Base-by-base conservation (phyloP, 73 alveolate genomes). In the Durusdinium trenchii region DNA sequence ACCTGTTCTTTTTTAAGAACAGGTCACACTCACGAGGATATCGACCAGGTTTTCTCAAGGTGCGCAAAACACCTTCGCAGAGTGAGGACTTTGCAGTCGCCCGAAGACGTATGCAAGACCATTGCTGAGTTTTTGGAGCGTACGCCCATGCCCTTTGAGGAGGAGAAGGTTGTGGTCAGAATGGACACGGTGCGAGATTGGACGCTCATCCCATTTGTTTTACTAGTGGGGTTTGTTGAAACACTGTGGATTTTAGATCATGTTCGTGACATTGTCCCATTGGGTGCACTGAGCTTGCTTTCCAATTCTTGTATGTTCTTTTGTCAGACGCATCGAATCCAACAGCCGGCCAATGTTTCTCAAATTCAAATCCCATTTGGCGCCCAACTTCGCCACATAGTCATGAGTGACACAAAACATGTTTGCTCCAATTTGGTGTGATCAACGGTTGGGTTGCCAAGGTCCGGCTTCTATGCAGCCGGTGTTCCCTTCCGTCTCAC, bases 11-110 rank as follows among this genome's bases (percentile, higher is more conserved):
- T 32, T 32, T 32, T 69, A 69, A 1, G 85, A 75, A 40, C 85
- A 75, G 85, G 85, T 75, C 85, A 75, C 54, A 75, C 85, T 38
- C 85, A 75, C 30, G 85, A 75, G 85, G 85, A 75, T 16, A 75
- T 75, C n/a, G 85, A 75, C 32, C 85, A 75, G n/a, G 2, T 75
- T 32, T 75, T 75, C 1, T 75, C 85, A 36, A 26, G 85, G 54
- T 18, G 36, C 35, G 0, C 54, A 10, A 75, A 75, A 38, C 54
- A 38, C 35, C 54, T 75, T 16, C 54, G 38, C 16, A 23, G 54
- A 36, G 85, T 75, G 7, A 50, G 46, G 4, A 52, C 20, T 38
- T 38, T 75, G 51, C 85, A 75, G 54, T 23, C 50, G 16, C 85
- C 85, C 1, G 35, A 36, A 40, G 85, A 75, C 42, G 85, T 75